Evolutionary conservation across 208 protist species (phyloP).

Genomic region (Wallacemonas sp.): DNA sequence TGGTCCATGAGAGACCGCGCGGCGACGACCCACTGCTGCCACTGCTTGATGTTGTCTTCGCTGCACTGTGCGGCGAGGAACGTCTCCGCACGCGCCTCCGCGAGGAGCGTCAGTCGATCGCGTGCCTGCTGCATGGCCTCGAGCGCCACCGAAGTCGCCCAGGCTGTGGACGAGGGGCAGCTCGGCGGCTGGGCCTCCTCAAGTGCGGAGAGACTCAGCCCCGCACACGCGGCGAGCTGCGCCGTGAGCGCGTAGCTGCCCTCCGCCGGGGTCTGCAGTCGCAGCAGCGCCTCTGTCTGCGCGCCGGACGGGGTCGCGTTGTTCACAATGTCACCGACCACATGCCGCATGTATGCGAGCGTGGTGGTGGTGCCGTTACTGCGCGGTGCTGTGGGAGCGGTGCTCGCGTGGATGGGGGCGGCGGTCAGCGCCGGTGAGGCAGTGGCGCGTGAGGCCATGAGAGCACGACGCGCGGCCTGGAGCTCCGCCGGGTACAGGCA

Average conservation of each 20-base stretch:
- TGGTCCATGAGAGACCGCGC: constrained; percentile 4
- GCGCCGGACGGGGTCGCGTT: not conserved
- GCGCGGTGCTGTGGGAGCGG: too few species aligned
- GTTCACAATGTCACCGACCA: constrained; percentile 29
- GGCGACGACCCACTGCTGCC: constrained; percentile 24
- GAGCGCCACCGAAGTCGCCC: constrained; percentile 55
- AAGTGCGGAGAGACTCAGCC: constrained; percentile 22
- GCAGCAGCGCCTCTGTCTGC: constrained; percentile 32
- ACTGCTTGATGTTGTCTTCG: constrained; percentile 17
- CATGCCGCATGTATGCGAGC: constrained; percentile 23
- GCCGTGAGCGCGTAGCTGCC: constrained; percentile 45
- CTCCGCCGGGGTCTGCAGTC: constrained; percentile 38
- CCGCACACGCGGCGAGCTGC: constrained; percentile 23
- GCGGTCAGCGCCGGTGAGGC: not conserved
- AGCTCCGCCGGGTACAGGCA: constrained; percentile 19
- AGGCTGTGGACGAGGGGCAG: constrained; percentile 26
- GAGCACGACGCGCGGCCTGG: constrained; percentile 2
- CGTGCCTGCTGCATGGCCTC: constrained; percentile 27
- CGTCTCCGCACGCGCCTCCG: constrained; percentile 22
- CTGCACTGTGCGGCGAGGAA: constrained; percentile 25
- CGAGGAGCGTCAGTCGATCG: constrained; percentile 28
- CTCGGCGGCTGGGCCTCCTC: constrained; percentile 18
- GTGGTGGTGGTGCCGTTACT: not conserved
- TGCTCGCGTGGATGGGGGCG: too few species aligned
- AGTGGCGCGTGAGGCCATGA: not conserved